These are phyloP conservation scores for Polyplosphaeria fusca DNA, from an alignment of 495 filamentous ascomycete species.

Conservation along the genomic window DNA sequence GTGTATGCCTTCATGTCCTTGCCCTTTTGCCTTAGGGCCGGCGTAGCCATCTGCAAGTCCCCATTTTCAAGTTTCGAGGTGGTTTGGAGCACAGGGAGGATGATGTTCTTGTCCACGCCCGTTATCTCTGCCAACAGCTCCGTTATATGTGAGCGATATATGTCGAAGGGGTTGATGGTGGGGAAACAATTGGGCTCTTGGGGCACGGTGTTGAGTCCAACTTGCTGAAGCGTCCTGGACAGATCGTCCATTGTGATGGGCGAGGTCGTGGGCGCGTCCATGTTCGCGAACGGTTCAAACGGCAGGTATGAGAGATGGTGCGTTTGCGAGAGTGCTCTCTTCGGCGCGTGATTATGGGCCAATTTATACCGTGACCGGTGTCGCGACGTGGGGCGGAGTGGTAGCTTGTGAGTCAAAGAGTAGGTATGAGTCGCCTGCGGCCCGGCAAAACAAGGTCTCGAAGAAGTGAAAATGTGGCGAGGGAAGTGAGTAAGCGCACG, in stretches of 20 bases:
- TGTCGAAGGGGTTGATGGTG: conserved; percentile 76
- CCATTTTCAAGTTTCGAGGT: conserved; percentile 84
- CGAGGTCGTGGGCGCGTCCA: conserved; percentile 8
- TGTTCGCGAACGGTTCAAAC: conserved; percentile 10
- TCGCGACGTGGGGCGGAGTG: conserved; percentile 11
- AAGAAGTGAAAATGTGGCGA: conserved; percentile 21
- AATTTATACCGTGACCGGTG: too few relatives aligned
- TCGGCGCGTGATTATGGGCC: too few relatives aligned
- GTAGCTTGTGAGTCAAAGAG: conserved; percentile 24
- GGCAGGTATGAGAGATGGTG: too few relatives aligned
- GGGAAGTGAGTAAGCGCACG: not conserved
- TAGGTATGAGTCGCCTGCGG: conserved; percentile 24
- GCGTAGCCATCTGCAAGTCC: conserved; percentile 76
- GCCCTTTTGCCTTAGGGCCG: conserved; percentile 62
- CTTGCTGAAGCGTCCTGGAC: conserved; percentile 13
- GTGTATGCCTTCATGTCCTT: conserved; percentile 40
- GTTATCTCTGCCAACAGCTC: conserved; percentile 68
- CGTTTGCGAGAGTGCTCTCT: too few relatives aligned
- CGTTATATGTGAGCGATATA: conserved; percentile 82
- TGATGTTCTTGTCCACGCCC: conserved; percentile 65
- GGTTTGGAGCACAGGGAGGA: conserved; percentile 77
- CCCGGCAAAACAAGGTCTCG: conserved; percentile 6
- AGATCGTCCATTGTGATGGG: conserved; percentile 24
- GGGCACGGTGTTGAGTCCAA: conserved; percentile 25
- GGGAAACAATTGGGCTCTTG: conserved; percentile 48